Base-by-base conservation (phyloP, 805 yeast species). In the Soucietia sequanensis region DNA sequence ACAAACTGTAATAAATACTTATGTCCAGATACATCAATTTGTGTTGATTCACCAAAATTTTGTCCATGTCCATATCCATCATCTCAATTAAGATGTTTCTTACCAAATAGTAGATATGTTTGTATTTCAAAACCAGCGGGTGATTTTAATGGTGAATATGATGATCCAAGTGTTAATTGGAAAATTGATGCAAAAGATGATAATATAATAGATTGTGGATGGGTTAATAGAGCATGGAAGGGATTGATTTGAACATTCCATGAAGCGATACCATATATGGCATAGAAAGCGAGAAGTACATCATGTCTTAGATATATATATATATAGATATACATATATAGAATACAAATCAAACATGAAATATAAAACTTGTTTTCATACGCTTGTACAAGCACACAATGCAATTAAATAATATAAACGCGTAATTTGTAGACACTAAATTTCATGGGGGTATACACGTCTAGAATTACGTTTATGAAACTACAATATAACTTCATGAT, bases 51-150 rank as follows among this genome's bases (percentile, higher is more conserved):
- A 1, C 78, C 87, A 0, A 46, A 70, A 6, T 84, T 81, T 33
- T 93, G 99, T 56, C 96, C 97, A 2, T 93, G 99, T 56, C 88
- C 87, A 2, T 91, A 78, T 53, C 93, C 96, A 1, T 77, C 80
- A 39, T 81, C 95, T 1, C 96, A 91, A 55, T 51, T 85, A 41
- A 84, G 86, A 51, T 93, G 99, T 58, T 54, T 73, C 2, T 64
- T 86, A 26, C 95, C 96, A 0, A 80, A 77, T 43, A 72, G 78
- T 13, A 75, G 75, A 36, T 83, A 68, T 52, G 70, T 90, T 11
- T 93, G 99, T 58, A 83, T 93, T 27, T 84, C 96, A 14, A 84
- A 83, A 46, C 91, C 95, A 1, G 79, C 86, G 23, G 63, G 68
- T 9, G 42, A 62, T 5, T 39, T 60, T 8, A 43, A 48, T 10